Percentiles rank a stretch among this genome's conserved stretches.
Conservation (phyloP, 1,284 basidiomycete species). For the Tilletia indica region DNA sequence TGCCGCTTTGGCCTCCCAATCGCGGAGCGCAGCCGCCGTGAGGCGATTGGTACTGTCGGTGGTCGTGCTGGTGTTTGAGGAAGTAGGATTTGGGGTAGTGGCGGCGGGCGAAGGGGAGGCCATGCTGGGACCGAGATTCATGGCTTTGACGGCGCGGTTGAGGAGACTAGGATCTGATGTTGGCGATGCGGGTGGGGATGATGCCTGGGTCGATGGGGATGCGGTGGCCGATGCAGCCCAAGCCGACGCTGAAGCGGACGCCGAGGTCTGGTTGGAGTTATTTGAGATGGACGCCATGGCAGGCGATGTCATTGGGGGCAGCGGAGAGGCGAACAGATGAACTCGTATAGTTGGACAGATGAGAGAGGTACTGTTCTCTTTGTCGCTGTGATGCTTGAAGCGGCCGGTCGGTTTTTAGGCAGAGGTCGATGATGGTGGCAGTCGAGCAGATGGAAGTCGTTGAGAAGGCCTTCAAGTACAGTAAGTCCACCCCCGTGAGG, state of each 20-base stretch:
- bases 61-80: not conserved
- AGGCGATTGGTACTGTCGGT: conserved; percentile 27
- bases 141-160: not conserved
- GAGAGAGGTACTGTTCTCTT: too few relatives aligned
- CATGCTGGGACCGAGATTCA: conserved; percentile 12
- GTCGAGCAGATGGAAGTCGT: too few relatives aligned
- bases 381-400: too few relatives aligned
- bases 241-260: not conserved
- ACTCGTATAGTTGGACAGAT: too few relatives aligned
- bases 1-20: conserved; percentile 45
- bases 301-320: not conserved
- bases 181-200: not conserved
- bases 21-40: conserved; percentile 48
- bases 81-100: not conserved
- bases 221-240: not conserved
- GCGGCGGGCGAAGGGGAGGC: conserved; percentile 17
- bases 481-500: too few relatives aligned
- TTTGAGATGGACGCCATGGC: not conserved
- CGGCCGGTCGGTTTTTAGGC: too few relatives aligned
- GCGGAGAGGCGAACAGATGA: too few relatives aligned
- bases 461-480: too few relatives aligned
- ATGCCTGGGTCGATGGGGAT: not conserved
- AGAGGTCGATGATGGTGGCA: too few relatives aligned
- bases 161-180: not conserved
- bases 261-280: not conserved